Evolutionary conservation across 345 rosid species (phyloP), one percentile per base, ranked within the genome.

Genomic region (Eucalyptus cloeziana): DNA sequence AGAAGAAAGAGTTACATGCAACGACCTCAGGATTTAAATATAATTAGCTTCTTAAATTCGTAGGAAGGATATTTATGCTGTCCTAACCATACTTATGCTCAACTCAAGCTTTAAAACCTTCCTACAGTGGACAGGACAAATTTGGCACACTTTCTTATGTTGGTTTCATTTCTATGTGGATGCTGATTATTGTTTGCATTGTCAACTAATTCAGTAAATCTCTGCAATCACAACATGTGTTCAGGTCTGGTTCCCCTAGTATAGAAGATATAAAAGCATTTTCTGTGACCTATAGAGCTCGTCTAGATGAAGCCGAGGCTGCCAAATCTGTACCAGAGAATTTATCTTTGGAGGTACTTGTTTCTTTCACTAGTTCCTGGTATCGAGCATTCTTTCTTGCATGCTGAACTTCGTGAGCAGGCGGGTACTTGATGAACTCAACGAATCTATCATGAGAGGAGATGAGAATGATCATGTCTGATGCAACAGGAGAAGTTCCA

Each of bases 231-330:
- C 60, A 81, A 88, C 87, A 67, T 13, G 33, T 2, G 90, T 31
- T 50, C 91, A 94, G 98, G 91, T 94, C 93, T 80, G 98, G 98
- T 90, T 95, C 98, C 30, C 99, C 99, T 9, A 91, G 58, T 52
- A 93, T 97, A 95, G 95, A 94, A 91, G 99, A 97, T 88, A 92
- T 97, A 81, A 94, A 97, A 93, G 95, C 96, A 21, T 97, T 94
- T 91, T 95, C 97, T 87, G 89, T 43, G 86, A 89, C 93, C 89
- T 96, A 96, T 87, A 93, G 96, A 89, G 90, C 91, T 50, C 89
- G 92, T 87, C 87, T 97, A 90, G 96, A 94, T 90, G 95, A 96
- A 91, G 98, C 98, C 31, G 98, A 94, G 91, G 90, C 90, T 79
- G 94, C 94, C 76, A 96, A 94, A 91, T 89, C 95, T 49, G 90